A percentile compares a stretch with the other conserved stretches of the same genome.
Conservation (phyloP, 768 basidiomycete species). For the Psilocybe subaeruginosa region DNA sequence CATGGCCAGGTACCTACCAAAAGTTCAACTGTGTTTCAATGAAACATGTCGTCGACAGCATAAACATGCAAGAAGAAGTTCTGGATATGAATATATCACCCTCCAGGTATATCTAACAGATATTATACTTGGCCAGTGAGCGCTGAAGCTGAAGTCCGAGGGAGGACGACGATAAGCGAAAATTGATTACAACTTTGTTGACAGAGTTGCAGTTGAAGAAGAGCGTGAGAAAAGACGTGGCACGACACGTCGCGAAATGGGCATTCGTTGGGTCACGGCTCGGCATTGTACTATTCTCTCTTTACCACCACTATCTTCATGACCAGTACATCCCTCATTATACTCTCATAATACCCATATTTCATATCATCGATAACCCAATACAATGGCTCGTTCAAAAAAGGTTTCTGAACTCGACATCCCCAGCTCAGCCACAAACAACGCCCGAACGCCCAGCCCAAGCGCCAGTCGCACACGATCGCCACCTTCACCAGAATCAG, state of each 20-base stretch:
- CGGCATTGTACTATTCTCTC: slow-evolving; percentile 1
- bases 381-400: slow-evolving; percentile 22
- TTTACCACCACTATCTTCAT: slow-evolving; percentile 5
- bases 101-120: too few species aligned
- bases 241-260: slow-evolving; percentile 17
- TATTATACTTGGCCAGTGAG: too few species aligned
- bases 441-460: slow-evolving; percentile 20
- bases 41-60: too few species aligned
- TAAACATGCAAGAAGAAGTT: too few species aligned
- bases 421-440: slow-evolving; percentile 3
- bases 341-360: slow-evolving; percentile 17
- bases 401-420: slow-evolving; percentile 13
- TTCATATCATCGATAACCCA: slow-evolving; percentile 2
- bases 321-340: slow-evolving; percentile 5
- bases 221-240: slow-evolving; percentile 24
- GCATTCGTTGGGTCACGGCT: not conserved
- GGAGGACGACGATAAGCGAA: too few species aligned
- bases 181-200: not conserved
- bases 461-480: slow-evolving; percentile 18
- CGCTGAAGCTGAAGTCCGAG: too few species aligned
- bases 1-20: too few species aligned
- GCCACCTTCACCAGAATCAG: slow-evolving; percentile 31
- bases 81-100: too few species aligned
- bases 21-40: too few species aligned
- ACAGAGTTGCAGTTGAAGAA: not conserved